These are phyloP conservation scores for Puccinia polysora DNA, from an alignment of 1,284 basidiomycete species.

Conservation along the genomic window DNA sequence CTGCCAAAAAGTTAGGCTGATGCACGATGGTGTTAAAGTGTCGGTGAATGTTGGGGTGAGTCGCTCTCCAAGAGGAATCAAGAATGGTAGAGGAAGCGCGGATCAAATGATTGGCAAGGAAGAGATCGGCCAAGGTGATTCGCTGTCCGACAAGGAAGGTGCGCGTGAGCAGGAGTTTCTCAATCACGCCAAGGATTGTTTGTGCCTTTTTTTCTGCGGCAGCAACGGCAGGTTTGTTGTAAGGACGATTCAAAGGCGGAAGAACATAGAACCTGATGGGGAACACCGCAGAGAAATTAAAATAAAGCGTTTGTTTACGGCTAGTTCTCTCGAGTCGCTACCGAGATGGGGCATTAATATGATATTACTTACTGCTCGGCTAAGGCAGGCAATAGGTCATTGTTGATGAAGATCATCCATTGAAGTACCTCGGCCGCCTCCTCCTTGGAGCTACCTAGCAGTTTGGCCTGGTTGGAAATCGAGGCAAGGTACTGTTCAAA, in stretches of 20 bases:
- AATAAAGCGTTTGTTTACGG: background rate
- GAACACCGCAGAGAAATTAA: background rate
- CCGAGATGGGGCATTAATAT: conserved; percentile 43
- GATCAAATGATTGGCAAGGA: conserved; percentile 47
- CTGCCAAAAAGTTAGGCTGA: conserved; percentile 49
- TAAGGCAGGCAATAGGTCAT: conserved; percentile 48
- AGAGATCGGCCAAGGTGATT: conserved; percentile 52
- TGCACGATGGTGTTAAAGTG: conserved; percentile 51
- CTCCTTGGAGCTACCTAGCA: conserved; percentile 50
- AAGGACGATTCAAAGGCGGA: conserved; percentile 28
- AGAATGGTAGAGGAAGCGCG: conserved; percentile 45
- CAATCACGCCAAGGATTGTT: conserved; percentile 48
- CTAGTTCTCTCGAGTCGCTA: too few relatives aligned
- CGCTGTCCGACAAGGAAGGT: conserved; percentile 53
- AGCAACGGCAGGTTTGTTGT: conserved; percentile 46
- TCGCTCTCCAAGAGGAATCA: conserved; percentile 50
- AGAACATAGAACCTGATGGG: conserved; percentile 18
- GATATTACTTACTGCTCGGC: conserved; percentile 44
- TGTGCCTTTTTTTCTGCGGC: conserved; percentile 47
- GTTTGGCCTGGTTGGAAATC: conserved; percentile 51
- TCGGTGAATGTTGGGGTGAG: conserved; percentile 51
- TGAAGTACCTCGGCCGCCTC: conserved; percentile 50
- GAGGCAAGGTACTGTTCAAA: conserved; percentile 46
- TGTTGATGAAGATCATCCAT: conserved; percentile 51
- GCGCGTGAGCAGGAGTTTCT: conserved; percentile 49